Evolutionary conservation across 192 early-diverging fungal species (phyloP).

Genomic region (Hyaloraphidium curvatum): DNA sequence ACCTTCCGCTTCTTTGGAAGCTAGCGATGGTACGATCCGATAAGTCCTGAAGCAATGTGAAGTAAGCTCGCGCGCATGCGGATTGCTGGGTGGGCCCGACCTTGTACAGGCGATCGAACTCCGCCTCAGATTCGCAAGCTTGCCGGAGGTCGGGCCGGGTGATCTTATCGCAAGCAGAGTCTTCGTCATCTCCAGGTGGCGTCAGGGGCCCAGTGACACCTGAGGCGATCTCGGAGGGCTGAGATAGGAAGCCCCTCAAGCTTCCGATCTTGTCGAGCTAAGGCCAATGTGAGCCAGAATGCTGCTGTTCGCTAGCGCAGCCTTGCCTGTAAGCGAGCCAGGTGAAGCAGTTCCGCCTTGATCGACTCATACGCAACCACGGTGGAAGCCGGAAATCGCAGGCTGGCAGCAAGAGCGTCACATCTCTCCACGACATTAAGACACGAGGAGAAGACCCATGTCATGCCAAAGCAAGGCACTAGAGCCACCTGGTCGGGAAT

Average conservation of each 20-base stretch:
- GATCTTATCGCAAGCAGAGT: constrained; percentile 20
- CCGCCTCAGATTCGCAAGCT: constrained; percentile 29
- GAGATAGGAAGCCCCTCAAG: constrained; percentile 29
- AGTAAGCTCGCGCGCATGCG: too few species aligned
- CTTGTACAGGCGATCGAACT: constrained; percentile 60
- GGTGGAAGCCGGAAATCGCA: constrained; percentile 17
- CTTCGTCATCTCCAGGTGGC: not conserved
- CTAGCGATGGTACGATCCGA: constrained; percentile 44
- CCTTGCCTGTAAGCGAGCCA: constrained; percentile 54
- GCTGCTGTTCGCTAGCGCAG: not conserved
- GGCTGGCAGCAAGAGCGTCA: constrained; percentile 42
- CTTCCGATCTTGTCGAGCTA: constrained; percentile 60
- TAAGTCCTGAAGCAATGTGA: constrained; percentile 19
- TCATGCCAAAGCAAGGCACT: constrained; percentile 41
- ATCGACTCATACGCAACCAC: constrained; percentile 41
- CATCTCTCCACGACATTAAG: constrained; percentile 57
- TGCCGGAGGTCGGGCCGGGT: constrained; percentile 43
- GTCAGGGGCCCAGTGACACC: constrained; percentile 8
- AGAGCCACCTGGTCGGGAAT: constrained; percentile 18
- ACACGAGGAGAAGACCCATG: constrained; percentile 66
- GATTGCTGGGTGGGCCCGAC: constrained; percentile 12
- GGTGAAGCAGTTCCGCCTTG: constrained; percentile 53
- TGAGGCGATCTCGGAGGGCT: constrained; percentile 4
- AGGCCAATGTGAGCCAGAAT: not conserved
- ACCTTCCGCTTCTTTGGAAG: constrained; percentile 42